Evolutionary conservation across 2,329 filamentous ascomycete genomes (phyloP), one percentile per base, ranked within the genome.

Genomic region (Aspergillus sp.): DNA sequence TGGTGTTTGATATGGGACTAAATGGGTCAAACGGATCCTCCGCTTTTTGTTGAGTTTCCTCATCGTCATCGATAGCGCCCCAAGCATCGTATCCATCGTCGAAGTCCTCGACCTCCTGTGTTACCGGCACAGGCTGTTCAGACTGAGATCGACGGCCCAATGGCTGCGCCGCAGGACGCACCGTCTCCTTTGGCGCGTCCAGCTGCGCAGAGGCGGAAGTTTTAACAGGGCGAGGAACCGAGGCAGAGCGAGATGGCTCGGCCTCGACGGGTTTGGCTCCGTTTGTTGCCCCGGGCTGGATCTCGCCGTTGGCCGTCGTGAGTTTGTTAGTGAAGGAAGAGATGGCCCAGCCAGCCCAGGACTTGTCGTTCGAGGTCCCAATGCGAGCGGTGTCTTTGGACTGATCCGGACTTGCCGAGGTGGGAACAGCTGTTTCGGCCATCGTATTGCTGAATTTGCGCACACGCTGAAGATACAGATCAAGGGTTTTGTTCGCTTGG

Each of bases 271-370:
- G 64, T 3, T 76, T 64, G 2, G 73, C 68, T 33, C 74, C 75
- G 54, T 79, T 79, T 49, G 77, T 72, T 16, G 79, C 74, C 13
- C 84, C 74, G 11, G 84, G 75, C 65, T 93, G 81, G 57, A 99
- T 99, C 52, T 96, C 88, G 16, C 94, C 94, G 8, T 88, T 88
- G 0, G 90, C 91, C 0, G 88, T 75, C 1, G 90, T 86, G 11
- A 97, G 71, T 65, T 96, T 96, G 73, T 97, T 97, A 2, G 94
- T 97, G 68, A 99, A 99, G 1, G 91, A 96, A 0, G 94, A 97
- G 50, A 99, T 96, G 1, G 94, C 94, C 94, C 94, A 99, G 11
- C 94, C 94, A 1, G 94, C 85, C 94, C 94, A 97, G 2, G 85
- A 85, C 19, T 81, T 77, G 49, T 86, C 81, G 36, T 80, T 82